phyloP scores from a whole-genome alignment of 768 basidiomycete genomes.

The Lyophyllum semitale region DNA sequence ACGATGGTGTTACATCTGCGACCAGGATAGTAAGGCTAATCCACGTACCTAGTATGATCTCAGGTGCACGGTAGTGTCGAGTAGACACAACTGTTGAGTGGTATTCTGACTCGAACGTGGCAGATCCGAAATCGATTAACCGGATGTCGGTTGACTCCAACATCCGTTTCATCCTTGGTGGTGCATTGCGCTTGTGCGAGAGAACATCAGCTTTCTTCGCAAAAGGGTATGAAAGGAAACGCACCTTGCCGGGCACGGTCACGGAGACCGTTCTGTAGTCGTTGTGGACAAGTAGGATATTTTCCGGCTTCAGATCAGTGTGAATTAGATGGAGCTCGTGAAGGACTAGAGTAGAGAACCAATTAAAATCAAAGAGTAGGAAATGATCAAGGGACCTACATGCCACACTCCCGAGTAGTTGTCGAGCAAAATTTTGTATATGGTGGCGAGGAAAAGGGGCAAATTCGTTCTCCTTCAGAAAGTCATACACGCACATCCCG shows the following conservation, averaged over 20 bases:
- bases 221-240: slow-evolving; percentile 13
- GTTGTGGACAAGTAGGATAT: slow-evolving; percentile 91
- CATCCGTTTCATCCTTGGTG: slow-evolving; percentile 72
- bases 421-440: slow-evolving; percentile 93
- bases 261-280: slow-evolving; percentile 66
- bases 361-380: slow-evolving; percentile 5
- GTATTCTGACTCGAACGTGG: slow-evolving; percentile 97
- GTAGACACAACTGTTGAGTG: slow-evolving; percentile 98
- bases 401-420: slow-evolving; percentile 88
- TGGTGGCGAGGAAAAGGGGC: slow-evolving; percentile 94
- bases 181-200: slow-evolving; percentile 56
- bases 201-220: slow-evolving; percentile 8
- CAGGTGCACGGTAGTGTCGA: slow-evolving; percentile 97
- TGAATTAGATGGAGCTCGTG: slow-evolving; percentile 92
- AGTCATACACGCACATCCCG: slow-evolving; percentile 98
- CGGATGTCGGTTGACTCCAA: slow-evolving; percentile 89
- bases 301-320: slow-evolving; percentile 99
- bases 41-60: slow-evolving; percentile 93
- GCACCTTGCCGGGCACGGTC: slow-evolving; percentile 67
- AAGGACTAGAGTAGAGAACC: slow-evolving; percentile 58
- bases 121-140: slow-evolving; percentile 97
- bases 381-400: slow-evolving; percentile 58
- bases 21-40: background rate
- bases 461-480: slow-evolving; percentile 97
- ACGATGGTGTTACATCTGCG: slow-evolving; percentile 14